Evolutionary conservation across 257 asterid genomes (phyloP), one percentile per base, ranked within the genome.

Genomic region (Lantana camara): DNA sequence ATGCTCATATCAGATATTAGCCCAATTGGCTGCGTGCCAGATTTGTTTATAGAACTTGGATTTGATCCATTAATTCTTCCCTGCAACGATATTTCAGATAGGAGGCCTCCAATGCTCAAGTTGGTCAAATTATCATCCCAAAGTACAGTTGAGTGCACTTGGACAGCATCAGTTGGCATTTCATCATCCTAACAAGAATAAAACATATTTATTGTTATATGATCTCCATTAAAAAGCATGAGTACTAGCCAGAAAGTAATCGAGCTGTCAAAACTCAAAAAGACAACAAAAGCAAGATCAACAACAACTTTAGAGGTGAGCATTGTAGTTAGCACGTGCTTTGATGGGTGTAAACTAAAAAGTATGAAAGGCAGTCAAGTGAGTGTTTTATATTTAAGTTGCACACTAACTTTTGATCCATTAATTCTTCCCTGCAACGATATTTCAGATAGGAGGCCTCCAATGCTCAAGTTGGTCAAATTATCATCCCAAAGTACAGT

Each of bases 41-140:
- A 63, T 73, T 65, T 72, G 77, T 47, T 80, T 57, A 53, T 80
- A 35, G 92, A 70, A 61, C 67, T 66, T 37, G 61, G 58, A 65
- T 70, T 60, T 9, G 80, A 69, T 42, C 60, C 71, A 64, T 51
- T 79, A 65, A 74, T 73, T 71, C 75, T 83, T 14, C 86, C 79
- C 82, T 71, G 89, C 85, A 84, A 54, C 19, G 97, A 88, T 79
- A 81, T 82, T 76, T 85, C 96, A 63, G 94, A 82, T 30, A 88
- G 85, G 72, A 88, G 75, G 63, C 90, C 95, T 64, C 98, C 95
- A 66, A 86, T 86, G 84, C 96, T 88, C 82, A 91, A 81, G 76
- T 75, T 76, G 56, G 95, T 91, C 75, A 83, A 74, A 81, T 60
- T 68, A 71, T 89, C 95, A 82, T 82, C 88, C 98, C 97, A 90